Evolutionary conservation across 1,284 basidiomycete species (phyloP).

Genomic region (Erythrobasidium hasegawianum): DNA sequence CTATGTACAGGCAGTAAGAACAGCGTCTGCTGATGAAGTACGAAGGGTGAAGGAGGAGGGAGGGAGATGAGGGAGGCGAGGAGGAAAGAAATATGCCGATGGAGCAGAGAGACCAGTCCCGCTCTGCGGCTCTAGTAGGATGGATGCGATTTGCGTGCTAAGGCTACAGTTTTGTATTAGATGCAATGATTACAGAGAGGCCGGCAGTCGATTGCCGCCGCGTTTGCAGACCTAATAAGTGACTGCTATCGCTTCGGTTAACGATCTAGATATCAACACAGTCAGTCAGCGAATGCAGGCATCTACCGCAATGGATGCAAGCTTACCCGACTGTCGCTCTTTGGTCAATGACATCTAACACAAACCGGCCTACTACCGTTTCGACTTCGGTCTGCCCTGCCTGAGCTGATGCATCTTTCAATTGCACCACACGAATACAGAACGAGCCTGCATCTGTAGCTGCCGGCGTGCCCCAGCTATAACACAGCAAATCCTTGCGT

Average conservation of each 20-base stretch:
- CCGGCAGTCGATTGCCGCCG: no score
- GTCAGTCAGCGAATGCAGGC: neutral
- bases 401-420: no score
- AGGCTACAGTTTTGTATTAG: neutral
- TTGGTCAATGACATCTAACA: conserved; percentile 31
- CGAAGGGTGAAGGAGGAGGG: no score
- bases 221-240: conserved; percentile 3
- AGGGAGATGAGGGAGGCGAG: no score
- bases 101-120: neutral
- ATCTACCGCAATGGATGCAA: no score
- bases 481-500: neutral
- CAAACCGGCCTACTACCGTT: conserved; percentile 34
- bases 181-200: neutral
- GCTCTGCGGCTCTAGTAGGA: neutral
- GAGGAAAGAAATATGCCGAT: no score
- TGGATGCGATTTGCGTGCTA: neutral
- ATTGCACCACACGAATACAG: conserved; percentile 21
- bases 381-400: conserved; percentile 27
- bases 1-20: neutral
- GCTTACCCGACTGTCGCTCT: conserved; percentile 27
- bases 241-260: conserved; percentile 21
- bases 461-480: conserved; percentile 34
- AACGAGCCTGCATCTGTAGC: conserved; percentile 22
- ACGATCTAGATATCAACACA: conserved; percentile 2
- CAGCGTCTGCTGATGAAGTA: no score